These are phyloP conservation scores for Neurospora sp. DNA, from an alignment of 495 filamentous ascomycete species.

Conservation along the genomic window DNA sequence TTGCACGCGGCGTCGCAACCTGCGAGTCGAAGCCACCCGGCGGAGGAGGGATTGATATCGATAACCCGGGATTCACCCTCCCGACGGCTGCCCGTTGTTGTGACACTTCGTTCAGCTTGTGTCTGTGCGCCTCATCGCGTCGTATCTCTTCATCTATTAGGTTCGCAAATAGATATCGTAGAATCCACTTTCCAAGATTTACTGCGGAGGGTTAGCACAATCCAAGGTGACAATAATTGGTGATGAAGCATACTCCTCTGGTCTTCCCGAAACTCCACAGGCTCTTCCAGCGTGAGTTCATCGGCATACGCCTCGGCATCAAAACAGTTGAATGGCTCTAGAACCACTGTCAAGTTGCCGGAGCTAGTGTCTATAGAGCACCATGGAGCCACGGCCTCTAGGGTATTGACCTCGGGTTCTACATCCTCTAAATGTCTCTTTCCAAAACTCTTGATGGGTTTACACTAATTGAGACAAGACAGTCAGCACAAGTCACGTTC, in stretches of 20 bases:
- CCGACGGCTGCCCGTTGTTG: slow-evolving; percentile 44
- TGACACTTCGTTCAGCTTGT: slow-evolving; percentile 50
- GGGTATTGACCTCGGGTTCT: slow-evolving; percentile 74
- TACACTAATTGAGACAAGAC: slow-evolving; percentile 46
- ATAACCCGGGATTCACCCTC: slow-evolving; percentile 47
- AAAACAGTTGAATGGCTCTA: slow-evolving; percentile 94
- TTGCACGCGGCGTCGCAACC: slow-evolving; percentile 52
- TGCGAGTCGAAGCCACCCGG: slow-evolving; percentile 31
- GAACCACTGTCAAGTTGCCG: slow-evolving; percentile 75
- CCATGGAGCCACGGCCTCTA: slow-evolving; percentile 86
- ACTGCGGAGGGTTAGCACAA: slow-evolving; percentile 32
- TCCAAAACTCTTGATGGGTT: slow-evolving; percentile 76
- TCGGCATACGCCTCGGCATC: slow-evolving; percentile 97
- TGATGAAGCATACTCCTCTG: slow-evolving; percentile 68
- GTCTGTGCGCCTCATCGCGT: slow-evolving; percentile 64
- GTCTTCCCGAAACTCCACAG: slow-evolving; percentile 76
- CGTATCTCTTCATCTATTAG: slow-evolving; percentile 83
- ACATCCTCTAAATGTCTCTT: slow-evolving; percentile 92
- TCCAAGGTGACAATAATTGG: background rate
- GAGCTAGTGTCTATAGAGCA: slow-evolving; percentile 90
- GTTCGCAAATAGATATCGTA: slow-evolving; percentile 83
- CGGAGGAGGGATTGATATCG: slow-evolving; percentile 60
- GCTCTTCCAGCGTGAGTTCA: slow-evolving; percentile 61
- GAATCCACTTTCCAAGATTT: slow-evolving; percentile 93
- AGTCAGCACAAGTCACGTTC: slow-evolving; percentile 5